A percentile compares a stretch with the other conserved stretches of the same genome.
phyloP scores from a whole-genome alignment of 2,329 filamentous ascomycete genomes.

The Colletotrichum cuscutae region DNA sequence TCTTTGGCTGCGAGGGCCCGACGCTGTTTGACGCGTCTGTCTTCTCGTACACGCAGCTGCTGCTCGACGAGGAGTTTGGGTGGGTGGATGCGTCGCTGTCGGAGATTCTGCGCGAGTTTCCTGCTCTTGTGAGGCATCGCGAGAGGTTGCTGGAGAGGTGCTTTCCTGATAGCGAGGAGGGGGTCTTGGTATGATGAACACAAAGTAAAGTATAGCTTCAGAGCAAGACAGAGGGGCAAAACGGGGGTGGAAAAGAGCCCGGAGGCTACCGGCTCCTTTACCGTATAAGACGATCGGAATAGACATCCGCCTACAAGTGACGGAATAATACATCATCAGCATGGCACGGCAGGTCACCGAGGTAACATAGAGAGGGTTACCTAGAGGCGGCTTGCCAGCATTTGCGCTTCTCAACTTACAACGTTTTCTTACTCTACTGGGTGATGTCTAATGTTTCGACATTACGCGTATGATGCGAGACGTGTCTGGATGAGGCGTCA shows the following conservation, averaged over 20 bases:
- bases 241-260: neutral
- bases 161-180: constrained; percentile 17
- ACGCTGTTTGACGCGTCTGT: constrained; percentile 87
- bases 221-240: neutral
- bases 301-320: neutral
- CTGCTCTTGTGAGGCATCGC: constrained; percentile 67
- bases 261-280: neutral
- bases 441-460: neutral
- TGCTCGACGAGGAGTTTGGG: constrained; percentile 71
- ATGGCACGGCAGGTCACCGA: neutral
- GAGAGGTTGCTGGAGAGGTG: constrained; percentile 43
- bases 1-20: constrained; percentile 63
- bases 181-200: constrained; percentile 1
- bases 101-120: constrained; percentile 64
- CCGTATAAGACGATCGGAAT: neutral
- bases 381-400: neutral
- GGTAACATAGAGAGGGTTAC: neutral
- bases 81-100: constrained; percentile 74
- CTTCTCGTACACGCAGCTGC: constrained; percentile 88
- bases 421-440: too few relatives aligned
- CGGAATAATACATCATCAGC: neutral
- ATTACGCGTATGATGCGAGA: neutral
- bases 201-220: neutral
- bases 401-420: neutral
- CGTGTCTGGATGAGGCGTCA: neutral